A percentile compares a stretch with the other conserved stretches of the same genome.
Evolutionary conservation across 257 asterid genomes (phyloP).

Genomic region (Asclepias syriaca): DNA sequence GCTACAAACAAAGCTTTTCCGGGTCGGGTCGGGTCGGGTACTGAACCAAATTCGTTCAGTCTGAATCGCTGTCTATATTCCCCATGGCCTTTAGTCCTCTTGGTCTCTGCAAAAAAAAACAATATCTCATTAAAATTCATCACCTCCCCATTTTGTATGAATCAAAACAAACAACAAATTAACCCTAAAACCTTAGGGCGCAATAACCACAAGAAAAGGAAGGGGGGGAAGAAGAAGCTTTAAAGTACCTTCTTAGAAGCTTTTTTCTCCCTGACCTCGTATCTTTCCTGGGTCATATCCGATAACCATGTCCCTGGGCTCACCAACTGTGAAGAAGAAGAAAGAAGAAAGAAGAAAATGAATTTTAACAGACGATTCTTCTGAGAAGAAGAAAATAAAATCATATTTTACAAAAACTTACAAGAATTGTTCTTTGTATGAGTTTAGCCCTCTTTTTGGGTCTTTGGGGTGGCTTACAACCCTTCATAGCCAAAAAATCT

Average conservation of each 20-base stretch:
- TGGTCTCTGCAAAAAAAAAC: slow-evolving; percentile 23
- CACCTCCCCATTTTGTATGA: no score
- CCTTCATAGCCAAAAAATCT: slow-evolving; percentile 50
- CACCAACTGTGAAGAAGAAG: slow-evolving; percentile 23
- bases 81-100: slow-evolving; percentile 43
- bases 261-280: slow-evolving; percentile 43
- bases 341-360: background rate
- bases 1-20: no score
- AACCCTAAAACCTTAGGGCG: no score
- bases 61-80: slow-evolving; percentile 33
- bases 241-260: slow-evolving; percentile 30
- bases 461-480: slow-evolving; percentile 44
- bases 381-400: background rate
- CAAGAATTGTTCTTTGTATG: slow-evolving; percentile 46
- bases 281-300: slow-evolving; percentile 37
- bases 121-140: no score
- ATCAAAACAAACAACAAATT: no score
- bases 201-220: background rate
- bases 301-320: slow-evolving; percentile 42
- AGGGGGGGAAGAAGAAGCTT: no score
- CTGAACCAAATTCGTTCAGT: slow-evolving; percentile 6
- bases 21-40: no score
- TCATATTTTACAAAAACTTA: slow-evolving; percentile 9
- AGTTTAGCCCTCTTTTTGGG: slow-evolving; percentile 45
- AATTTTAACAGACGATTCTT: background rate